Conservation (phyloP, 2,329 filamentous ascomycete species). For the Fusarium sp. region DNA sequence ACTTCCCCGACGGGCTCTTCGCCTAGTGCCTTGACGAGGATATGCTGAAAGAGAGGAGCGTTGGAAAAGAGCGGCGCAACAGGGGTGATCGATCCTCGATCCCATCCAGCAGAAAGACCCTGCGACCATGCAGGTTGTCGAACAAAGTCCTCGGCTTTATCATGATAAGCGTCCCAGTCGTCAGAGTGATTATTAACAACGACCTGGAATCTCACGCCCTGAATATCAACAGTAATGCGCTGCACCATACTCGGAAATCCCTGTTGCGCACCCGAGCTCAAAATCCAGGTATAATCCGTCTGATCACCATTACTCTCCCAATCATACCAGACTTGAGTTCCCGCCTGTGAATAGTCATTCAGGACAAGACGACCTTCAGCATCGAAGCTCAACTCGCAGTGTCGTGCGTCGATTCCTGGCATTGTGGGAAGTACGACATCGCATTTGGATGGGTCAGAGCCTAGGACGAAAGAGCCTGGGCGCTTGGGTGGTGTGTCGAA, state of each 20-base stretch:
- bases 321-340: conserved; percentile 58
- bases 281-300: conserved; percentile 51
- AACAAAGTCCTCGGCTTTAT: conserved; percentile 51
- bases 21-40: conserved; percentile 52
- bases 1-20: conserved; percentile 51
- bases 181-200: conserved; percentile 52
- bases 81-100: conserved; percentile 41
- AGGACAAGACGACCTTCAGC: conserved; percentile 53
- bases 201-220: conserved; percentile 54
- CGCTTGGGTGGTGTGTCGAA: conserved; percentile 51
- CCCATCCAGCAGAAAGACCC: conserved; percentile 46
- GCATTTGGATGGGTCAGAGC: conserved; percentile 51
- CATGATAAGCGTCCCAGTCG: conserved; percentile 49
- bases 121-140: conserved; percentile 46
- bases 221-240: conserved; percentile 54
- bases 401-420: conserved; percentile 50
- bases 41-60: conserved; percentile 49
- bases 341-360: conserved; percentile 52
- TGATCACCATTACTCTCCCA: conserved; percentile 54
- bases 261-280: conserved; percentile 48
- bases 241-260: conserved; percentile 51
- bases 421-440: conserved; percentile 53
- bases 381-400: conserved; percentile 56
- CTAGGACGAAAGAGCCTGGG: conserved; percentile 53
- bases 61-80: conserved; percentile 46